A percentile compares a stretch with the other conserved stretches of the same genome.
These are phyloP conservation scores for Ophiostoma ips DNA, from an alignment of 2,329 filamentous ascomycete species.

Conservation along the genomic window DNA sequence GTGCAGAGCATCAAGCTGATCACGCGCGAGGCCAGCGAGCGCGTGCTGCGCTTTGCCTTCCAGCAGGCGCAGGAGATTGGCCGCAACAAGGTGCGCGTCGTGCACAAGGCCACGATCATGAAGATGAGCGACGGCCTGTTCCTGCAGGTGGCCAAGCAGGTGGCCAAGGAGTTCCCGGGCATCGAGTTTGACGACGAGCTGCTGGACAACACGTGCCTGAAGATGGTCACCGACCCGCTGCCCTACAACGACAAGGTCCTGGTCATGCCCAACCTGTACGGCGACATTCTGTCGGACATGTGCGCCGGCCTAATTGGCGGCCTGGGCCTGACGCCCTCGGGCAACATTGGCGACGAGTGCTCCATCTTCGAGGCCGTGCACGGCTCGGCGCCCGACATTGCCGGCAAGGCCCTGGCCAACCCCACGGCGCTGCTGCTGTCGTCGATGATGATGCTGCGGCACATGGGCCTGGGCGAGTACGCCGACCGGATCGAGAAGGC, in stretches of 20 bases:
- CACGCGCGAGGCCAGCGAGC: conserved; percentile 85
- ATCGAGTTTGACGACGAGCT: conserved; percentile 97
- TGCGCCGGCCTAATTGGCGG: conserved; percentile 97
- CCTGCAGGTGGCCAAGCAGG: conserved; percentile 69
- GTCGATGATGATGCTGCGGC: conserved; percentile 99
- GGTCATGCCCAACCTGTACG: conserved; percentile 96
- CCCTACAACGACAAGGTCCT: conserved; percentile 99
- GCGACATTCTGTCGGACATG: conserved; percentile 99
- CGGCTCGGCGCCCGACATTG: conserved; percentile 52
- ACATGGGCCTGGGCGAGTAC: conserved; percentile 83
- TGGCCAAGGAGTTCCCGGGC: conserved; percentile 88
- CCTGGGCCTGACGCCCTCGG: conserved; percentile 90
- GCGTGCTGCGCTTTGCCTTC: conserved; percentile 94
- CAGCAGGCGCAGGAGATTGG: conserved; percentile 90
- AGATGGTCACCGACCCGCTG: conserved; percentile 91
- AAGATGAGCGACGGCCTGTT: conserved; percentile 99
- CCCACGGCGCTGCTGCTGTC: conserved; percentile 88
- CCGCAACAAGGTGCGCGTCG: conserved; percentile 90
- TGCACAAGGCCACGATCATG: conserved; percentile 99
- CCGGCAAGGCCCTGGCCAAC: conserved; percentile 81
- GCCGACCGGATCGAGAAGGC: conserved; percentile 83
- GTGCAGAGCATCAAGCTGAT: conserved; percentile 99
- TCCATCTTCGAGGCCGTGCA: conserved; percentile 99
- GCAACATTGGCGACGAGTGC: conserved; percentile 98
- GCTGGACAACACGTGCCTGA: conserved; percentile 97